These are phyloP conservation scores for Ophiognomonia clavigignenti-juglandacearum DNA, from an alignment of 2,329 filamentous ascomycete species.

Conservation along the genomic window DNA sequence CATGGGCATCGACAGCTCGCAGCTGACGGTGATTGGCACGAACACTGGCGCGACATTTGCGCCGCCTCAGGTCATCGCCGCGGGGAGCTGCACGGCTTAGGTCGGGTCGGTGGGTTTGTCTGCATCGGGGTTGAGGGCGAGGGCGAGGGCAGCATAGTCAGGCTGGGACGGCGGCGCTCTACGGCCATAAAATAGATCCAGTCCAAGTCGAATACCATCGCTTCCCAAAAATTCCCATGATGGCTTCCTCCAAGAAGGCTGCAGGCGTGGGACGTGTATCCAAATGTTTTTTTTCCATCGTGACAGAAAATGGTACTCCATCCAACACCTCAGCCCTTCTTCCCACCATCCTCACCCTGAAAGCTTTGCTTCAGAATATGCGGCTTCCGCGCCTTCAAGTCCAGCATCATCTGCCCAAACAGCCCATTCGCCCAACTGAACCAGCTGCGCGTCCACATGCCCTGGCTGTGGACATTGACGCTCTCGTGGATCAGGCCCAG, in stretches of 20 bases:
- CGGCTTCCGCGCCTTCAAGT: conserved; percentile 69
- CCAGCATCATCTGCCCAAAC: conserved; percentile 78
- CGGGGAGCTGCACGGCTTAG: conserved; percentile 4
- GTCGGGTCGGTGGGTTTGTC: no score
- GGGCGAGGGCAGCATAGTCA: no score
- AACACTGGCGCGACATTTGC: conserved; percentile 9
- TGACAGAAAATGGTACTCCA: neutral
- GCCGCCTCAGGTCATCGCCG: conserved; percentile 8
- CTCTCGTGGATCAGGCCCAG: conserved; percentile 66
- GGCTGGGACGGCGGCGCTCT: no score
- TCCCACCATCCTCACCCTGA: conserved; percentile 8
- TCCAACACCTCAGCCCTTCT: neutral
- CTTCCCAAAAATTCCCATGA: no score
- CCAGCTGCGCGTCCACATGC: conserved; percentile 52
- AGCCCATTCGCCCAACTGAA: conserved; percentile 84
- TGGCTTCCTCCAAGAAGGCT: no score
- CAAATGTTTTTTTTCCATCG: neutral
- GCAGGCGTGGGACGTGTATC: no score
- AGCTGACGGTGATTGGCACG: conserved; percentile 4
- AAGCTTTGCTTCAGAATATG: conserved; percentile 51
- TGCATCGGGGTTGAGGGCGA: no score
- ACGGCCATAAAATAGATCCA: no score
- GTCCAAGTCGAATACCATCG: no score
- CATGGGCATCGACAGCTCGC: conserved; percentile 1
- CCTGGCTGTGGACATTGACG: conserved; percentile 54